Evolutionary conservation across 805 yeast genomes (phyloP), one percentile per base, ranked within the genome.

Genomic region (Candida maris): DNA sequence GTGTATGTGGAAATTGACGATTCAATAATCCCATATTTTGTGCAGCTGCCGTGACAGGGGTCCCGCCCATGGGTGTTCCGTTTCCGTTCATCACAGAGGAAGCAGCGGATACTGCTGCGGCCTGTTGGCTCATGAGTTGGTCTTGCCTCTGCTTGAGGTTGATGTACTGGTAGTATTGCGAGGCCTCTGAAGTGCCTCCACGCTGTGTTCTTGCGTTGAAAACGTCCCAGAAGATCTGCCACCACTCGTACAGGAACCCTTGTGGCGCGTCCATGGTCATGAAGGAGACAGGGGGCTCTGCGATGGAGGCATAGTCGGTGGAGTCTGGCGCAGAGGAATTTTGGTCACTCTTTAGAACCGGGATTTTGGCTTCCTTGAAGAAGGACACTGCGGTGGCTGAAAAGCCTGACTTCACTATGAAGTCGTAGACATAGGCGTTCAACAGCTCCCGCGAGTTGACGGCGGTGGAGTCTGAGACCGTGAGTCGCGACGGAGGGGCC

Each of bases 211-310:
- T 72, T 3, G 94, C 95, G 52, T 84, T 84, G 61, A 82, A 85
- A 19, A 87, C 80, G 56, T 88, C 96, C 96, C 96, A 89, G 57
- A 88, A 89, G 13, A 89, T 79, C 66, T 79, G 87, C 96, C 96
- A 88, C 97, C 97, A 88, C 58, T 89, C 97, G 52, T 77, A 81
- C 17, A 88, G 63, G 52, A 86, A 88, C 5, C 96, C 93, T 49
- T 81, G 85, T 1, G 94, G 93, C 2, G 94, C 82, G 53, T 87
- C 93, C 72, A 84, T 75, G 8, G 78, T 66, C 52, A 80, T 69
- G 16, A 66, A 62, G 23, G 77, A 55, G 12, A 66, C 65, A 1
- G 82, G 77, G 6, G 77, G 55, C 33, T 70, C 73, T 38, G 65
- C 8, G 15, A 13, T 34, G 2, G 45, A 26, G 19, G 37, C 36